These are phyloP conservation scores for Nicotiana sylvestris DNA, from an alignment of 257 asterid genomes.

Conservation along the genomic window DNA sequence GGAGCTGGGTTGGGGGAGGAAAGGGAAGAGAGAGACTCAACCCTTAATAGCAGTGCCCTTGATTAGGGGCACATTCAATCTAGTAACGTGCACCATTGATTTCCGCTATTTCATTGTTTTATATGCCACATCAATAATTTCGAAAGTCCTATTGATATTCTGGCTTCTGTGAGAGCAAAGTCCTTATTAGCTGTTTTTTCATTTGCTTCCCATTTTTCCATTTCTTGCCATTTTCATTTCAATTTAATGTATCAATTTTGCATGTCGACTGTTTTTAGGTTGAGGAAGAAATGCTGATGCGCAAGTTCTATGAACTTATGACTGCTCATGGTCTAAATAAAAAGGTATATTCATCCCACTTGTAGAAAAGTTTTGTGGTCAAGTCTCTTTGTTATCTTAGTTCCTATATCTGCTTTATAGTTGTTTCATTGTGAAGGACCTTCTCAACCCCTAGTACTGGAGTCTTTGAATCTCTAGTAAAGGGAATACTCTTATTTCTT, in stretches of 20 bases:
- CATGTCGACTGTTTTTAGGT: conserved; percentile 39
- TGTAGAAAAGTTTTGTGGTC: neutral
- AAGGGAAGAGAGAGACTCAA: no score
- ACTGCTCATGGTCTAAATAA: conserved; percentile 49
- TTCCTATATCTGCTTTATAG: neutral
- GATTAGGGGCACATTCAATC: no score
- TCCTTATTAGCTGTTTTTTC: neutral
- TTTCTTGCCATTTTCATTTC: neutral
- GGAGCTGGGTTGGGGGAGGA: no score
- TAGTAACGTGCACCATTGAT: no score
- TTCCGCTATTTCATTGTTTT: no score
- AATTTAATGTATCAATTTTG: neutral
- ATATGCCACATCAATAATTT: no score
- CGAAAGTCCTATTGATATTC: no score
- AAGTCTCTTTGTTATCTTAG: neutral
- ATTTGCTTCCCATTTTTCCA: no score
- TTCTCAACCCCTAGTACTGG: neutral
- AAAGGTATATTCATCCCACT: conserved; percentile 31
- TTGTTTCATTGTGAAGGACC: neutral
- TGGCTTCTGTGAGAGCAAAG: no score
- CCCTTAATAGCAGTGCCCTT: no score
- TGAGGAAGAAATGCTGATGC: conserved; percentile 94
- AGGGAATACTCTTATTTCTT: neutral
- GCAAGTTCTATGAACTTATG: conserved; percentile 80
- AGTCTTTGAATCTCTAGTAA: neutral